Percentiles rank a stretch among this genome's conserved stretches.
Evolutionary conservation across 495 filamentous ascomycete species (phyloP).

Genomic region (Podospora anserina): DNA sequence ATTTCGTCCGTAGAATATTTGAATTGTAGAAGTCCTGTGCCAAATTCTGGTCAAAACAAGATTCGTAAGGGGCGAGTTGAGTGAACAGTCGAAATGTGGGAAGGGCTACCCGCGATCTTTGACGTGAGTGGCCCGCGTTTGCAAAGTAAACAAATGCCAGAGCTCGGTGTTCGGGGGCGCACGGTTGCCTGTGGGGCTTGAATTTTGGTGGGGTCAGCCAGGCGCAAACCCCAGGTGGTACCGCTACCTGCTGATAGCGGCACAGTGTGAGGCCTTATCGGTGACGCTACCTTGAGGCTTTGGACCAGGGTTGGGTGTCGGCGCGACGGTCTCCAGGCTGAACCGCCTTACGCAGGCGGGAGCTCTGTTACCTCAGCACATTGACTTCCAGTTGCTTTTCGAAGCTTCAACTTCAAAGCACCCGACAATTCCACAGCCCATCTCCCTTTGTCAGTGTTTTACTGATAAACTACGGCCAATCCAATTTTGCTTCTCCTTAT

Average conservation of each 20-base stretch:
- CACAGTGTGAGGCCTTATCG: conserved; percentile 6
- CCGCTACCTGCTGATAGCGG: background rate
- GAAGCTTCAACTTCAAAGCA: background rate
- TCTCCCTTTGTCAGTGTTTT: background rate
- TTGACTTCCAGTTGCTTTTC: background rate
- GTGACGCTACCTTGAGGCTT: conserved; percentile 3
- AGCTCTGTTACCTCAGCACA: conserved; percentile 10
- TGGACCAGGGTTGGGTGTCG: background rate
- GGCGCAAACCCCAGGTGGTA: too few species aligned
- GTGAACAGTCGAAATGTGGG: conserved; percentile 19
- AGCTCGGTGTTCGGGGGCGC: conserved; percentile 13
- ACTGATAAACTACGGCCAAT: background rate
- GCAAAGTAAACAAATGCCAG: conserved; percentile 38
- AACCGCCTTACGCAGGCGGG: conserved; percentile 32
- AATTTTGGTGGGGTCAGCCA: background rate
- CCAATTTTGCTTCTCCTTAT: background rate
- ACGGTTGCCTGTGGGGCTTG: background rate
- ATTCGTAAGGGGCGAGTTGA: background rate
- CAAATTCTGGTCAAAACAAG: background rate
- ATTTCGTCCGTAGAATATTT: background rate
- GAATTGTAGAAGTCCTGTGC: background rate
- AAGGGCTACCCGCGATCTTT: conserved; percentile 13
- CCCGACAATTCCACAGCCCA: background rate
- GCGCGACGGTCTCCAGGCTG: conserved; percentile 13
- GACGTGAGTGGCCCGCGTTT: conserved; percentile 32